Percentiles rank a stretch among this genome's conserved stretches.
Evolutionary conservation across 352 stramenopile genomes (phyloP).

Genomic region (Blastocystis hominis): DNA sequence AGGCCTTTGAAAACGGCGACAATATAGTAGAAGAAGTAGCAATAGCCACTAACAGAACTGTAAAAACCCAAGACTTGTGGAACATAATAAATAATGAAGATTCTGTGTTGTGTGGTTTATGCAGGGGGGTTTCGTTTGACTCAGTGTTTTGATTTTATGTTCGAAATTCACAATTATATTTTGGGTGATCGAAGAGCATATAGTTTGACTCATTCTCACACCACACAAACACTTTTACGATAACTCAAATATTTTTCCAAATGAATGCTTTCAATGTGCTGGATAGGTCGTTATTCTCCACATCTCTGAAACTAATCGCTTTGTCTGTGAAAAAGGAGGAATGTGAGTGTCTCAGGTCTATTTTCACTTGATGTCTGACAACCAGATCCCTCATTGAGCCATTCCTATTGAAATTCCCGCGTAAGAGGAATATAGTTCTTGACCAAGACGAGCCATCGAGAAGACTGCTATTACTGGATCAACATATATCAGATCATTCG

Average conservation of each 20-base stretch:
- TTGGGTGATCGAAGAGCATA: too few species aligned
- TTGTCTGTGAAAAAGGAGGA: neutral
- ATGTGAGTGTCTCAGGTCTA: neutral
- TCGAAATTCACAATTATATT: too few species aligned
- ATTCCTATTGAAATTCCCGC: neutral
- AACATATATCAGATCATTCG: neutral
- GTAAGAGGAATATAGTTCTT: neutral
- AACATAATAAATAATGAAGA: neutral
- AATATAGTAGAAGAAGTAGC: neutral
- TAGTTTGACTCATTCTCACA: too few species aligned
- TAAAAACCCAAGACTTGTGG: neutral
- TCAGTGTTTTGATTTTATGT: too few species aligned
- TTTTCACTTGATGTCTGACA: neutral
- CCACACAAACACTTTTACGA: neutral
- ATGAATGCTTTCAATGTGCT: neutral
- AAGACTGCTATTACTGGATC: neutral
- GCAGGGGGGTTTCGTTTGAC: neutral
- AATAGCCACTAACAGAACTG: neutral
- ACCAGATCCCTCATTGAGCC: neutral
- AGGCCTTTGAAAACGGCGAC: neutral
- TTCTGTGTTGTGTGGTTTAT: neutral
- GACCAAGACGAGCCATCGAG: neutral
- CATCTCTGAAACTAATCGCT: neutral
- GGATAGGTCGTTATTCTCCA: neutral
- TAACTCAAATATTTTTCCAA: neutral